Percentiles rank a stretch among this genome's conserved stretches.
Evolutionary conservation across 495 filamentous ascomycete genomes (phyloP).

Genomic region (Aspergillus bridgeri): DNA sequence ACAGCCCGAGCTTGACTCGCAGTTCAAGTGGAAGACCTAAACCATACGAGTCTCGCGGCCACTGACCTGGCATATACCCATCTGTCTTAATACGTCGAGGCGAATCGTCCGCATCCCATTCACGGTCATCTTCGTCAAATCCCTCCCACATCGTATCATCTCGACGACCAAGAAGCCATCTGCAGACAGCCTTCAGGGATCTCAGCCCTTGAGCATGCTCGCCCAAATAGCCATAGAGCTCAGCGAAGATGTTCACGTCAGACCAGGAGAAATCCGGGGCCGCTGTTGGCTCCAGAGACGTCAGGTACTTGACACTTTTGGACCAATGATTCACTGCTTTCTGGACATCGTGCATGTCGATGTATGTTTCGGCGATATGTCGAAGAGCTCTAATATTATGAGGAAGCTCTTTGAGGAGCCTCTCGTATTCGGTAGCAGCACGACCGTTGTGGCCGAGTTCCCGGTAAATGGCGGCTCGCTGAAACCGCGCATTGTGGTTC

Average conservation of each 20-base stretch:
- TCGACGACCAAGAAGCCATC: slow-evolving; percentile 78
- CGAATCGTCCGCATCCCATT: slow-evolving; percentile 78
- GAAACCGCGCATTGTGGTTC: slow-evolving; percentile 56
- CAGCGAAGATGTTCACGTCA: slow-evolving; percentile 78
- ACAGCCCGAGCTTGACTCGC: slow-evolving; percentile 81
- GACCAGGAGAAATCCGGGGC: slow-evolving; percentile 68
- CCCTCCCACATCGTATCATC: slow-evolving; percentile 77
- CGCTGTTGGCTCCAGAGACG: slow-evolving; percentile 45
- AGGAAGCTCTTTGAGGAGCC: slow-evolving; percentile 55
- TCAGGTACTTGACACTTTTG: slow-evolving; percentile 53
- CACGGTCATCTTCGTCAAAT: slow-evolving; percentile 75
- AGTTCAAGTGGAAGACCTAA: slow-evolving; percentile 75
- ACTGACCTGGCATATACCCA: slow-evolving; percentile 52
- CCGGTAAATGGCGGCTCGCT: slow-evolving; percentile 56
- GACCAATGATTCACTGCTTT: slow-evolving; percentile 60
- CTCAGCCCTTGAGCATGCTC: slow-evolving; percentile 60
- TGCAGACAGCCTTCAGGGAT: slow-evolving; percentile 63
- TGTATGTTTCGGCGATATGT: slow-evolving; percentile 61
- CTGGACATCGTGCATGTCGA: slow-evolving; percentile 54
- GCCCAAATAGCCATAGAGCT: slow-evolving; percentile 64
- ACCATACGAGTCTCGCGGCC: slow-evolving; percentile 63
- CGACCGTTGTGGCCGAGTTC: slow-evolving; percentile 54
- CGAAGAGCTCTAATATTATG: slow-evolving; percentile 59
- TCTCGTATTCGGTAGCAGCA: slow-evolving; percentile 61
- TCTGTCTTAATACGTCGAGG: slow-evolving; percentile 59